Base-by-base conservation (phyloP, 225 moss, liverwort and hornwort species). In the Polytrichum commune region DNA sequence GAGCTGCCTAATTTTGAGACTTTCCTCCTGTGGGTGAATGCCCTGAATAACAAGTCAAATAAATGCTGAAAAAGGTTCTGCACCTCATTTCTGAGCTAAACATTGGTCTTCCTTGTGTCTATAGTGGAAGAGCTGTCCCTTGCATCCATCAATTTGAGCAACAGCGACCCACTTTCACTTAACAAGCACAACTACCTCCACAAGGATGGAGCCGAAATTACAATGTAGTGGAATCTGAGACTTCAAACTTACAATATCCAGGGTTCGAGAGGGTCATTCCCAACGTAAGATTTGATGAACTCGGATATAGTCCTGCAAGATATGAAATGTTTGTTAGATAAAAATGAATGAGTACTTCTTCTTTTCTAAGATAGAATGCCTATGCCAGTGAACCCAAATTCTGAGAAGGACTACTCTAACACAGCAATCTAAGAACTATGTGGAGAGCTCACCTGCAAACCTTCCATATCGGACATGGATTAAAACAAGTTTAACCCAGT, bases 221-320 rank as follows among this genome's bases (percentile, higher is more conserved):
- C 22, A 58, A 58, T 27, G 19, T n/a, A 54, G 60, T 60, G 30
- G 30, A 70, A n/a, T 28, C 29, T 28, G 22, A 27, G 6, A 10
- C 71, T 3, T 22, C 30, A 7, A 29, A 69, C 79, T 20, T 79
- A 88, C 87, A 75, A 77, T 68, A 84, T 32, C 79, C 84, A 88
- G 6, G 87, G 93, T 65, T 73, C 82, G 19, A 96, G 90, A 63
- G 91, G 96, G 77, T 96, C 96, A 69, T 90, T 82, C 57, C 93
- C 93, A 5, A 69, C 26, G 32, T 96, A 96, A 55, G 68, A 77
- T 62, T 70, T 57, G 68, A 84, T 71, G 53, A 79, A 77, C 8
- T 71, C 71, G 65, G 75, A 76, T 55, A 88, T 74, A 64, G 55
- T 84, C 79, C 87, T 88, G 84, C 73, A 79, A 55, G 20, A 74